Percentiles rank a stretch among this genome's conserved stretches.
phyloP scores from a whole-genome alignment of 1,284 basidiomycete genomes.

The Irpex rosettiformis region DNA sequence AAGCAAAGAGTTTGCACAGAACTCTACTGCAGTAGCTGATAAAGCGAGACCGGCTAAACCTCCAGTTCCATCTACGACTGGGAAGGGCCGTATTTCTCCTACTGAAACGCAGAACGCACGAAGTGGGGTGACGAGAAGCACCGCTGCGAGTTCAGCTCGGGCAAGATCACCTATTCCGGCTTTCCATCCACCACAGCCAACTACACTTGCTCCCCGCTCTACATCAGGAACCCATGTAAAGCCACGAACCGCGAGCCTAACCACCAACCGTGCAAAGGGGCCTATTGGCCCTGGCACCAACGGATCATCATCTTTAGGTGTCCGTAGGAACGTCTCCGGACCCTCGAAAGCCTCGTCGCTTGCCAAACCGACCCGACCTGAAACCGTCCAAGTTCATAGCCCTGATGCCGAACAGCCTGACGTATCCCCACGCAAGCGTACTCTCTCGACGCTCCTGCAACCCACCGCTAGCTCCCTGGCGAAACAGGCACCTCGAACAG shows the following conservation, averaged over 20 bases:
- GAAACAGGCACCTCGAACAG: slow-evolving; percentile 37
- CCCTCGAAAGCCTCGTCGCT: slow-evolving; percentile 26
- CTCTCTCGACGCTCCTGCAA: slow-evolving; percentile 58
- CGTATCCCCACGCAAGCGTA: slow-evolving; percentile 18
- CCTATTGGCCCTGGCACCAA: slow-evolving; percentile 3
- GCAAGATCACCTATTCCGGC: slow-evolving; percentile 30
- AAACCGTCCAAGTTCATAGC: slow-evolving; percentile 13
- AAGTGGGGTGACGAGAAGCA: slow-evolving; percentile 1
- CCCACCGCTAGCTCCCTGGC: slow-evolving; percentile 78
- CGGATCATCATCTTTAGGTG: slow-evolving; percentile 37
- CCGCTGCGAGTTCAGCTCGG: slow-evolving; percentile 9
- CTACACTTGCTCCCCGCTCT: slow-evolving; percentile 5
- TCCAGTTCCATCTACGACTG: not conserved
- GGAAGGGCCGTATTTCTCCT: slow-evolving; percentile 8
- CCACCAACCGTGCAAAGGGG: slow-evolving; percentile 14
- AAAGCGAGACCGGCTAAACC: slow-evolving; percentile 9
- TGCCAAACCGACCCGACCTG: too few species aligned
- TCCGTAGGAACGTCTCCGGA: slow-evolving; percentile 23
- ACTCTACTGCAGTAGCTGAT: slow-evolving; percentile 18
- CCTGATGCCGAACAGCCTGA: slow-evolving; percentile 7
- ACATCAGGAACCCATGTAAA: slow-evolving; percentile 1
- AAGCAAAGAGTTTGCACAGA: slow-evolving; percentile 18
- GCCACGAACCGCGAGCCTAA: slow-evolving; percentile 6
- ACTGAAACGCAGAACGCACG: slow-evolving; percentile 9
- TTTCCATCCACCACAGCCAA: slow-evolving; percentile 20